Percentiles rank a stretch among this genome's conserved stretches.
Conservation (phyloP, 1,139 yeast species). For the Ogataea hybrid region DNA sequence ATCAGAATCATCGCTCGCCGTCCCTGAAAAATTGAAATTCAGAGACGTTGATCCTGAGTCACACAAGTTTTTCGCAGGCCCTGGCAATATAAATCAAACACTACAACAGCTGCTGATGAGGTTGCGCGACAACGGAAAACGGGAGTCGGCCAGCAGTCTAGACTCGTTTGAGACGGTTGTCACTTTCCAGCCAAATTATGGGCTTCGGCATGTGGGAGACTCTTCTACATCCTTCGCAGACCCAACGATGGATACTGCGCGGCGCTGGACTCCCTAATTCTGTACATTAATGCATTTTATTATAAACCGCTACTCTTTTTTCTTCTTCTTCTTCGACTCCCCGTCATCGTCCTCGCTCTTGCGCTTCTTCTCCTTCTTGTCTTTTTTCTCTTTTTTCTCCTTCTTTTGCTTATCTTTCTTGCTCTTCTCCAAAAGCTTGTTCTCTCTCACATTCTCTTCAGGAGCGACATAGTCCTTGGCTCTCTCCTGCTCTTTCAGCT, state of each 20-base stretch:
- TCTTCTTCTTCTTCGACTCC: slow-evolving; percentile 4
- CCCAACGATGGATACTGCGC: slow-evolving; percentile 18
- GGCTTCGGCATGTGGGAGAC: slow-evolving; percentile 7
- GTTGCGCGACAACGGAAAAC: slow-evolving; percentile 5
- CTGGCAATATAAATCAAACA: slow-evolving; percentile 22
- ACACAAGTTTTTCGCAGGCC: slow-evolving; percentile 15
- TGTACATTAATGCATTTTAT: background rate
- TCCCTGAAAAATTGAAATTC: slow-evolving; percentile 3
- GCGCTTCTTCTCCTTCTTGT: slow-evolving; percentile 28
- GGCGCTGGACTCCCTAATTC: slow-evolving; percentile 18
- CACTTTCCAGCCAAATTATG: slow-evolving; percentile 1
- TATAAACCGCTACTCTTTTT: slow-evolving; percentile 2
- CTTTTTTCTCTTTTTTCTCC: slow-evolving; percentile 28
- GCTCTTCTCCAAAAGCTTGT: slow-evolving; percentile 30
- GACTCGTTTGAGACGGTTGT: slow-evolving; percentile 7
- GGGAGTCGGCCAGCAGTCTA: slow-evolving; percentile 1
- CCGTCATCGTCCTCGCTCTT: slow-evolving; percentile 17
- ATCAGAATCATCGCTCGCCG: background rate
- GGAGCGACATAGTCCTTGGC: slow-evolving; percentile 84
- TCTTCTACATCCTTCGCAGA: slow-evolving; percentile 13
- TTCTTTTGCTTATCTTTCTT: slow-evolving; percentile 29
- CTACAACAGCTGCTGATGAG: slow-evolving; percentile 13
- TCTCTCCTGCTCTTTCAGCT: slow-evolving; percentile 65
- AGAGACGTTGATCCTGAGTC: background rate
- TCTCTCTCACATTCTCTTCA: slow-evolving; percentile 48